Percentiles rank a stretch among this genome's conserved stretches.
phyloP scores from a whole-genome alignment of 2,329 filamentous ascomycete genomes.

The Phialophora chinensis region DNA sequence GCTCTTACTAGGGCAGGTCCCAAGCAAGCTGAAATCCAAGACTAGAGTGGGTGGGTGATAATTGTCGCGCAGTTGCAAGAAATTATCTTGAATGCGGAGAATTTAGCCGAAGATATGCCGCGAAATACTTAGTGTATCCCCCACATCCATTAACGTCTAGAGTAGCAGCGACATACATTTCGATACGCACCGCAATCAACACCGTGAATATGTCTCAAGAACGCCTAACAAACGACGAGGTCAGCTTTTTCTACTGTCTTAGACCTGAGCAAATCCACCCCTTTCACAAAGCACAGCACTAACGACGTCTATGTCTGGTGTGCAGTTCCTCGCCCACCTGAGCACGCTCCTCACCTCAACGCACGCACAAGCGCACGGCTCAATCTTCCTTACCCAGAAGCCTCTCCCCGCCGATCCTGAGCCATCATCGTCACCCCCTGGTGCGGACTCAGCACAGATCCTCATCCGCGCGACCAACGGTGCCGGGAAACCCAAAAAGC shows the following conservation, averaged over 20 bases:
- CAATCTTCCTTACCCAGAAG: constrained; percentile 53
- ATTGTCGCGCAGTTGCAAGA: neutral
- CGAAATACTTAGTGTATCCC: constrained; percentile 34
- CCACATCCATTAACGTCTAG: neutral
- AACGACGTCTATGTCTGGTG: neutral
- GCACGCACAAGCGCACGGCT: constrained; percentile 49
- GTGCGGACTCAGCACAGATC: constrained; percentile 58
- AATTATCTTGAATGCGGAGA: constrained; percentile 22
- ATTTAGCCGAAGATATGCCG: constrained; percentile 34
- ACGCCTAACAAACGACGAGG: neutral
- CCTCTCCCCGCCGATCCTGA: constrained; percentile 56
- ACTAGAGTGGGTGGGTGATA: neutral
- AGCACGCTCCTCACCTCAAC: constrained; percentile 49
- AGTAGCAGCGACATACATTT: neutral
- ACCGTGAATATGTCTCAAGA: neutral
- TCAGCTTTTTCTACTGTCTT: neutral
- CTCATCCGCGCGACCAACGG: constrained; percentile 86
- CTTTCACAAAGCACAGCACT: neutral
- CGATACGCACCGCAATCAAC: too few species aligned
- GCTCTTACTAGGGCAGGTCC: neutral
- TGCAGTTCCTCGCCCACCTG: constrained; percentile 53
- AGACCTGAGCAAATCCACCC: neutral
- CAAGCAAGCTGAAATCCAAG: neutral
- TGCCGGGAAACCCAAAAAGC: constrained; percentile 57
- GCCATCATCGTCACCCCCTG: constrained; percentile 57